These are phyloP conservation scores for Vitis riparia DNA, from an alignment of 164 flowering plant species.

Conservation along the genomic window DNA sequence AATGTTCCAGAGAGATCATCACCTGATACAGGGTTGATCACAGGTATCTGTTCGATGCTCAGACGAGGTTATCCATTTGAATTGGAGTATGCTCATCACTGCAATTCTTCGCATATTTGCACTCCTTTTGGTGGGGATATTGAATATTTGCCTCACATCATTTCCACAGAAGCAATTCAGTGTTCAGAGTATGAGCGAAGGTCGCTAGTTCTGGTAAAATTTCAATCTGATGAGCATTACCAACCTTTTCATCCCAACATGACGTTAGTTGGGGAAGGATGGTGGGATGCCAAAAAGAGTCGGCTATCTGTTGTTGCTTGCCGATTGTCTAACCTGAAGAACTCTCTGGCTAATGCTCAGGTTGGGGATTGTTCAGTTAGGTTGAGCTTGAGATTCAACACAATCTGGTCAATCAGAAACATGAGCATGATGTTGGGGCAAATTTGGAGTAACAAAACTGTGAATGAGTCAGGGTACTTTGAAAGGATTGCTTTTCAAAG, in stretches of 20 bases:
- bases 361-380: conserved; percentile 51
- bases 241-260: conserved; percentile 25
- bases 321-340: conserved; percentile 23
- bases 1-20: conserved; percentile 3
- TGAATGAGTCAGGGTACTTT: conserved; percentile 41
- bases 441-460: conserved; percentile 40
- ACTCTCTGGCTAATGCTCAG: conserved; percentile 23
- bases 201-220: conserved; percentile 22
- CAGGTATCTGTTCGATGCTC: conserved; percentile 22
- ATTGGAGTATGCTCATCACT: conserved; percentile 31
- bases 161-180: conserved; percentile 24
- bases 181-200: conserved; percentile 27
- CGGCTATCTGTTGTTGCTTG: conserved; percentile 35
- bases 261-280: conserved; percentile 45
- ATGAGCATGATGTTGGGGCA: conserved; percentile 33
- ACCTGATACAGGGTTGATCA: conserved; percentile 10
- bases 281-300: conserved; percentile 37
- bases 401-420: conserved; percentile 28
- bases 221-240: conserved; percentile 18
- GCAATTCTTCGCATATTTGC: conserved; percentile 34
- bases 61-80: conserved; percentile 8
- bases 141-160: conserved; percentile 30
- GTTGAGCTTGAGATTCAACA: conserved; percentile 39
- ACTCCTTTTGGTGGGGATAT: conserved; percentile 21
- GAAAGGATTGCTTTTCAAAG: conserved; percentile 22